These are phyloP conservation scores for Calonectria hawksworthii DNA, from an alignment of 2,329 filamentous ascomycete species.

Conservation along the genomic window DNA sequence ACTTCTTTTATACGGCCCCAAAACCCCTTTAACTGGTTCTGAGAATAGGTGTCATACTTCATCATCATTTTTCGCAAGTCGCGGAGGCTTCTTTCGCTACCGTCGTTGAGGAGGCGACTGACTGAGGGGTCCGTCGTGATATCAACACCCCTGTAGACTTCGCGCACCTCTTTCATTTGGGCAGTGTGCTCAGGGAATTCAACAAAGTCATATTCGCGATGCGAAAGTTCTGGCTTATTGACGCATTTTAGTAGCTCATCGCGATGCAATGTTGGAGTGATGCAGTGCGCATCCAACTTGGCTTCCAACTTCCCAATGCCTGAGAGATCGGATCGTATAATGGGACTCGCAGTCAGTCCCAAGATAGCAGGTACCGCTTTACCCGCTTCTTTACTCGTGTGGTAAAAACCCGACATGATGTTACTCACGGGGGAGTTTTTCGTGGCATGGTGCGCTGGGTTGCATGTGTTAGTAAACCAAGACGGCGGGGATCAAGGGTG, in stretches of 20 bases:
- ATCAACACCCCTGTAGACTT: constrained; percentile 61
- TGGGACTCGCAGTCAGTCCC: constrained; percentile 85
- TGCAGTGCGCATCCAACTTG: constrained; percentile 78
- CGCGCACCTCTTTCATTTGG: constrained; percentile 60
- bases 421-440: constrained; percentile 73
- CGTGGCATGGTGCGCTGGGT: constrained; percentile 80
- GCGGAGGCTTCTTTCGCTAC: constrained; percentile 56
- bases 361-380: constrained; percentile 74
- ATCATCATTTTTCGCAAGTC: constrained; percentile 55
- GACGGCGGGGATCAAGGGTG: too few relatives aligned
- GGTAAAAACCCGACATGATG: constrained; percentile 83
- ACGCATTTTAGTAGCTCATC: constrained; percentile 78
- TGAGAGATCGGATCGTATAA: constrained; percentile 69
- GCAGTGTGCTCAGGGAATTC: constrained; percentile 40
- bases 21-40: constrained; percentile 70
- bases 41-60: constrained; percentile 65
- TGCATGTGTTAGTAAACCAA: constrained; percentile 29
- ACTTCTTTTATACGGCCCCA: constrained; percentile 65
- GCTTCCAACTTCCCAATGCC: constrained; percentile 74
- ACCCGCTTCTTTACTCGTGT: constrained; percentile 57
- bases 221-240: constrained; percentile 72
- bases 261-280: constrained; percentile 77
- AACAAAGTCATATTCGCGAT: constrained; percentile 49
- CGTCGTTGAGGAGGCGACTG: constrained; percentile 58
- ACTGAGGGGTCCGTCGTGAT: constrained; percentile 74